phyloP scores from a whole-genome alignment of 305 asterid species.

The Euphrasia arctica region DNA sequence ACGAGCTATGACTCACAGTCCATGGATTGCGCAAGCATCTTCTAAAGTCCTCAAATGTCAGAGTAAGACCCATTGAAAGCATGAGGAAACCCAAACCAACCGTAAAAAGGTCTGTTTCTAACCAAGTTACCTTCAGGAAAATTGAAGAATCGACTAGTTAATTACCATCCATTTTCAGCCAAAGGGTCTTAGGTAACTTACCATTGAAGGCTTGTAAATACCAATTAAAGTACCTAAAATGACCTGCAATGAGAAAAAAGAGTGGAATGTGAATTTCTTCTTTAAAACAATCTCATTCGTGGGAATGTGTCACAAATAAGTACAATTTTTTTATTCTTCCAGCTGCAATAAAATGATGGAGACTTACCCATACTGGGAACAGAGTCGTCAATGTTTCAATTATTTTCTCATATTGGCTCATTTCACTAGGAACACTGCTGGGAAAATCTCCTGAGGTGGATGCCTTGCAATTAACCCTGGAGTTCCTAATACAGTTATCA shows the following conservation, averaged over 20 bases:
- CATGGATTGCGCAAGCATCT: conserved; percentile 94
- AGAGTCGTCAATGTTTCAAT: conserved; percentile 90
- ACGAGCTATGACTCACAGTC: conserved; percentile 65
- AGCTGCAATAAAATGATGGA: conserved; percentile 22
- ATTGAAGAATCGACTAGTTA: conserved; percentile 23
- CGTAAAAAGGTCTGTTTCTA: conserved; percentile 85
- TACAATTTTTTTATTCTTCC: conserved; percentile 19
- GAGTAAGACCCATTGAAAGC: conserved; percentile 98
- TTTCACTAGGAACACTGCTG: conserved; percentile 46
- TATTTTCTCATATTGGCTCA: conserved; percentile 79
- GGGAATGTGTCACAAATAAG: conserved; percentile 13
- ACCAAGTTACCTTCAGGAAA: conserved; percentile 83
- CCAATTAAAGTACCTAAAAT: conserved; percentile 89
- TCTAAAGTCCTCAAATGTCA: conserved; percentile 90
- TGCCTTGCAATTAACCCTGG: conserved; percentile 54
- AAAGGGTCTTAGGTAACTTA: conserved; percentile 35
- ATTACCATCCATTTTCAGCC: conserved; percentile 24
- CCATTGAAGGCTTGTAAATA: conserved; percentile 87
- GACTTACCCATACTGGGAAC: conserved; percentile 92
- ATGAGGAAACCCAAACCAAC: conserved; percentile 95
- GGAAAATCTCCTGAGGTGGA: conserved; percentile 74
- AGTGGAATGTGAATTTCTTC: conserved; percentile 15
- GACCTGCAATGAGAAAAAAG: conserved; percentile 52
- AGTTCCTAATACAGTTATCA: conserved; percentile 37
- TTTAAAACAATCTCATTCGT: conserved; percentile 12